phyloP scores from a whole-genome alignment of 2,329 filamentous ascomycete genomes.

The Pyricularia sp. region DNA sequence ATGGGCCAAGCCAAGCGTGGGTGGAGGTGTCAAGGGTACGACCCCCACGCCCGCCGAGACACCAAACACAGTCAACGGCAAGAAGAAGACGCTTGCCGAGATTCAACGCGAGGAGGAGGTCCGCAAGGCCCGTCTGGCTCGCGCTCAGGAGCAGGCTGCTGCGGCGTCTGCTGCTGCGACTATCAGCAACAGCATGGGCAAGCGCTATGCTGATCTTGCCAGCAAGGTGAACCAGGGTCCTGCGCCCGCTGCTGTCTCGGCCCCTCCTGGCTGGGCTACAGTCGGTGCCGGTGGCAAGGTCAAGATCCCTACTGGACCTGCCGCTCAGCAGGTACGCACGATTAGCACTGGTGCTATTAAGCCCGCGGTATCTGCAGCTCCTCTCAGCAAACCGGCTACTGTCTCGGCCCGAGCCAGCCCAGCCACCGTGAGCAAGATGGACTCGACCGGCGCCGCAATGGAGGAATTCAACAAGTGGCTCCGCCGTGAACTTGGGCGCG shows the following conservation, averaged over 20 bases:
- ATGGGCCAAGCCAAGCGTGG: conserved; percentile 52
- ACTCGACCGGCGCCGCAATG: conserved; percentile 46
- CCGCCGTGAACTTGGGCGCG: conserved; percentile 66
- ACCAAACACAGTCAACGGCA: conserved; percentile 22
- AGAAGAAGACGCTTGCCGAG: conserved; percentile 87
- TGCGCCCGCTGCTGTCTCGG: conserved; percentile 34
- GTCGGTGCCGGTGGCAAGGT: conserved; percentile 90
- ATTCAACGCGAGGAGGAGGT: conserved; percentile 95
- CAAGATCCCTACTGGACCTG: conserved; percentile 59
- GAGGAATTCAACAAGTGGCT: conserved; percentile 96
- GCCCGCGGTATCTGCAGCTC: conserved; percentile 26
- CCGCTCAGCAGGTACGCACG: conserved; percentile 33
- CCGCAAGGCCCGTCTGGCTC: conserved; percentile 58
- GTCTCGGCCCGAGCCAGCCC: conserved; percentile 22
- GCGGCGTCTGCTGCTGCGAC: conserved; percentile 31
- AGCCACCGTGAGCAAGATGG: conserved; percentile 29
- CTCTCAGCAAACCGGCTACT: conserved; percentile 14
- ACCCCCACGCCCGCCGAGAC: conserved; percentile 15
- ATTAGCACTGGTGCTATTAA: conserved; percentile 34
- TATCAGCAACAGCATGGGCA: conserved; percentile 40
- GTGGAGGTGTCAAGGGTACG: conserved; percentile 29
- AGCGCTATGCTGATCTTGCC: conserved; percentile 91
- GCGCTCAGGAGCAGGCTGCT: conserved; percentile 42
- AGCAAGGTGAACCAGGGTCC: conserved; percentile 50
- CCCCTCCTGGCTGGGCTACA: conserved; percentile 74